Conservation (phyloP, 2,329 filamentous ascomycete genomes). For the Fusarium chuoi region DNA sequence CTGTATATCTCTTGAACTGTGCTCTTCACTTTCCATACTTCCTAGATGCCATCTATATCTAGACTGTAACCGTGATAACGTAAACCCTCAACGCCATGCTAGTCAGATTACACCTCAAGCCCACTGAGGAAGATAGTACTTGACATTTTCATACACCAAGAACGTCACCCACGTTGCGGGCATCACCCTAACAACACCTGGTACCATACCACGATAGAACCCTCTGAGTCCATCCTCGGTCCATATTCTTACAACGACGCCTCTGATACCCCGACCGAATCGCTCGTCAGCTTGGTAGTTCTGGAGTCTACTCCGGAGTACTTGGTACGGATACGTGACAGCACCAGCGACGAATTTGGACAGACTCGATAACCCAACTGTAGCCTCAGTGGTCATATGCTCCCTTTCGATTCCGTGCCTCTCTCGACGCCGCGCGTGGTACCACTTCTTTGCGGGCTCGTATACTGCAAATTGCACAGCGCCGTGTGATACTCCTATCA, state of each 20-base stretch:
- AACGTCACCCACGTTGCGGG: slow-evolving; percentile 98
- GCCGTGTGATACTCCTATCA: slow-evolving; percentile 90
- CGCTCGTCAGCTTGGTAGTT: slow-evolving; percentile 82
- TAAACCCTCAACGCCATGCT: not conserved
- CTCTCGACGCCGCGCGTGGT: slow-evolving; percentile 58
- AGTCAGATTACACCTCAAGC: slow-evolving; percentile 14
- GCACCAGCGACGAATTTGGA: slow-evolving; percentile 91
- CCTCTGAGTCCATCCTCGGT: slow-evolving; percentile 80
- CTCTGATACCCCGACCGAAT: slow-evolving; percentile 76
- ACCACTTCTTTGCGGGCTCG: slow-evolving; percentile 72
- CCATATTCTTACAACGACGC: slow-evolving; percentile 81
- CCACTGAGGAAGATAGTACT: slow-evolving; percentile 71
- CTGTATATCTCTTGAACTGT: not conserved
- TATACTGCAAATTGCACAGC: slow-evolving; percentile 97
- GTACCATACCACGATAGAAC: slow-evolving; percentile 91
- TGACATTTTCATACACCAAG: slow-evolving; percentile 94
- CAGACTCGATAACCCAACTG: slow-evolving; percentile 79
- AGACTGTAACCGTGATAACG: not conserved
- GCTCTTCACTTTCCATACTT: not conserved
- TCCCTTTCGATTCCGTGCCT: slow-evolving; percentile 31
- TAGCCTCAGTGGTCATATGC: slow-evolving; percentile 75
- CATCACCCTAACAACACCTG: slow-evolving; percentile 89
- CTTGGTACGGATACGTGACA: slow-evolving; percentile 94
- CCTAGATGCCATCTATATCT: not conserved
- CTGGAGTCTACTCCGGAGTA: slow-evolving; percentile 87